Conservation (phyloP, 2,329 filamentous ascomycete genomes). For the Orbilia oligospora region DNA sequence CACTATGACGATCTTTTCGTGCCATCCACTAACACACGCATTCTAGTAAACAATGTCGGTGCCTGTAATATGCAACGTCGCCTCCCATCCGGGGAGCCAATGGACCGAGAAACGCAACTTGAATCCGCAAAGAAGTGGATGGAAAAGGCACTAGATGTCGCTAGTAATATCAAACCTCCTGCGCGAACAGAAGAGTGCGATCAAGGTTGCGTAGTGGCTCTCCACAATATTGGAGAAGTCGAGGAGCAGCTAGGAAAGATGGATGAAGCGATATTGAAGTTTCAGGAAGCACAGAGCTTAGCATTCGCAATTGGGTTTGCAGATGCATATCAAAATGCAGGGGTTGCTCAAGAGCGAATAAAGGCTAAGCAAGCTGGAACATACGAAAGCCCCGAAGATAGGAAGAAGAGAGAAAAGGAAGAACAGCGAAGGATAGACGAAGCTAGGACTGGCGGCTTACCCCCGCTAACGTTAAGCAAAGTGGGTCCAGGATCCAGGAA, state of each 20-base stretch:
- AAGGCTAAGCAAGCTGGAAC: constrained; percentile 35
- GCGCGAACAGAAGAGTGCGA: constrained; percentile 84
- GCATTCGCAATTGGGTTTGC: constrained; percentile 68
- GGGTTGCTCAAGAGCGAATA: constrained; percentile 38
- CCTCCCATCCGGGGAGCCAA: constrained; percentile 68
- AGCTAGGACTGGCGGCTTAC: constrained; percentile 13
- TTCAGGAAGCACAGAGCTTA: constrained; percentile 77
- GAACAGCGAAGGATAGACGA: constrained; percentile 17
- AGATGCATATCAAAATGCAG: constrained; percentile 49
- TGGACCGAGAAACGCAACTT: constrained; percentile 68
- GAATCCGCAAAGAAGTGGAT: constrained; percentile 84
- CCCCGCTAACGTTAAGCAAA: constrained; percentile 22
- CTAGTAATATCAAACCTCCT: constrained; percentile 76
- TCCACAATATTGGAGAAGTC: constrained; percentile 89
- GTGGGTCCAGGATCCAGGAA: not conserved
- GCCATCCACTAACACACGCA: constrained; percentile 27
- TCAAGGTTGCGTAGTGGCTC: constrained; percentile 82
- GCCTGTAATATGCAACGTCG: constrained; percentile 47
- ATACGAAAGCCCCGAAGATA: constrained; percentile 25
- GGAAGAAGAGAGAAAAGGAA: constrained; percentile 22
- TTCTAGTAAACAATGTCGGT: constrained; percentile 61
- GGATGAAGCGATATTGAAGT: constrained; percentile 77
- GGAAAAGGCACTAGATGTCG: constrained; percentile 79
- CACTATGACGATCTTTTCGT: constrained; percentile 29
- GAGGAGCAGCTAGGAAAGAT: constrained; percentile 80